These are phyloP conservation scores for Helotiales sp. DNA, from an alignment of 2,329 filamentous ascomycete species.

Conservation along the genomic window DNA sequence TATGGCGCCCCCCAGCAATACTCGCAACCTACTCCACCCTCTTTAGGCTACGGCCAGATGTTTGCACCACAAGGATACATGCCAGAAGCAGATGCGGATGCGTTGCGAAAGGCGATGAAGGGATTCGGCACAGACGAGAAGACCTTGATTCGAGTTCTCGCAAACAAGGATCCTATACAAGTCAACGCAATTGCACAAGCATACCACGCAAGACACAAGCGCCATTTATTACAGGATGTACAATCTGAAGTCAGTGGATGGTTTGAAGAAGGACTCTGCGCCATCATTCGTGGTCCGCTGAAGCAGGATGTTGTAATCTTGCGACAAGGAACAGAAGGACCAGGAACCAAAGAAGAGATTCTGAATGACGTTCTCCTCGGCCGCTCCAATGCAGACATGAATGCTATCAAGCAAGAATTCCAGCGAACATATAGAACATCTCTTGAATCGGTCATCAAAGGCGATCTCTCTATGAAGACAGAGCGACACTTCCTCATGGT, in stretches of 20 bases:
- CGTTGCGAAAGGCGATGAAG: slow-evolving; percentile 82
- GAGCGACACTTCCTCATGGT: slow-evolving; percentile 84
- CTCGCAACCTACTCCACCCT: slow-evolving; percentile 61
- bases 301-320: slow-evolving; percentile 72
- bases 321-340: slow-evolving; percentile 70
- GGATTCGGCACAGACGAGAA: slow-evolving; percentile 89
- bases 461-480: slow-evolving; percentile 84
- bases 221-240: slow-evolving; percentile 73
- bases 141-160: slow-evolving; percentile 67
- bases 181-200: slow-evolving; percentile 66
- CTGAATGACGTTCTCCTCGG: slow-evolving; percentile 85
- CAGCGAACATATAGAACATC: slow-evolving; percentile 62
- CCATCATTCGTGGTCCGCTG: slow-evolving; percentile 77
- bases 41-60: slow-evolving; percentile 70
- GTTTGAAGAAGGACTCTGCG: slow-evolving; percentile 73
- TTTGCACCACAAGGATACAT: slow-evolving; percentile 66
- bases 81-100: slow-evolving; percentile 66
- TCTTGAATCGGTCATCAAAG: slow-evolving; percentile 71
- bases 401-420: slow-evolving; percentile 82
- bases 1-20: slow-evolving; percentile 38
- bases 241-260: slow-evolving; percentile 74
- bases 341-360: slow-evolving; percentile 82
- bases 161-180: slow-evolving; percentile 76
- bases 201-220: slow-evolving; percentile 64
- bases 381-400: slow-evolving; percentile 83